A percentile compares a stretch with the other conserved stretches of the same genome.
These are phyloP conservation scores for Penicillium daleae DNA, from an alignment of 495 filamentous ascomycete species.

Conservation along the genomic window DNA sequence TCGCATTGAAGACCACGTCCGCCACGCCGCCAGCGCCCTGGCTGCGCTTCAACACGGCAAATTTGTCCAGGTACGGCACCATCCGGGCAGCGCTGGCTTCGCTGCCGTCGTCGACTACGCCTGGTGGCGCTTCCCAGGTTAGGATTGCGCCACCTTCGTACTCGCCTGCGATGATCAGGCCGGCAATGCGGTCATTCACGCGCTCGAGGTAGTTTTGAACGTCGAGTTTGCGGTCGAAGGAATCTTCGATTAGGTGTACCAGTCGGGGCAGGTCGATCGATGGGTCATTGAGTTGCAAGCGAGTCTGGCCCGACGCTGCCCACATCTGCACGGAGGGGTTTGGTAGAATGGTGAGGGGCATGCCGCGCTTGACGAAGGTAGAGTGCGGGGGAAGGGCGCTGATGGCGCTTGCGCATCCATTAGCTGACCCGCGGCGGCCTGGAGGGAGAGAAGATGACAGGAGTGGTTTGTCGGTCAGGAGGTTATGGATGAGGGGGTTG, in stretches of 20 bases:
- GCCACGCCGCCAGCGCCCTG: conserved; percentile 93
- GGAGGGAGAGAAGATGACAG: conserved; percentile 87
- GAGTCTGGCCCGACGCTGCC: conserved; percentile 61
- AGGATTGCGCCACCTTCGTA: conserved; percentile 95
- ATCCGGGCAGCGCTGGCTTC: conserved; percentile 56
- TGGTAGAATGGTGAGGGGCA: conserved; percentile 84
- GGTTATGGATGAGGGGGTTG: conserved; percentile 95
- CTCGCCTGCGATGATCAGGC: conserved; percentile 90
- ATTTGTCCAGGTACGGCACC: conserved; percentile 97
- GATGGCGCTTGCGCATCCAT: conserved; percentile 27
- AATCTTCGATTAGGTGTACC: conserved; percentile 89
- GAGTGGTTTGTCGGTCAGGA: conserved; percentile 91
- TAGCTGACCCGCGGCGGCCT: conserved; percentile 52
- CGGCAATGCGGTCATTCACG: conserved; percentile 77
- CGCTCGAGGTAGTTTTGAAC: conserved; percentile 78
- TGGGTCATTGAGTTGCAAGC: conserved; percentile 71
- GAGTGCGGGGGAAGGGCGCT: conserved; percentile 50
- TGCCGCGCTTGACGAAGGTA: conserved; percentile 88
- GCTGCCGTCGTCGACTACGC: conserved; percentile 55
- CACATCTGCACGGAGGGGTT: conserved; percentile 65
- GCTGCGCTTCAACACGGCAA: conserved; percentile 84
- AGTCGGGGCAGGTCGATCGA: conserved; percentile 81
- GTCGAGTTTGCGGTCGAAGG: conserved; percentile 85
- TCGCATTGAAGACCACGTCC: conserved; percentile 92
- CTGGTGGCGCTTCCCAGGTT: conserved; percentile 87